Evolutionary conservation across 139 green algal species (phyloP), one percentile per base, ranked within the genome.

Genomic region (Desmodesmus armatus): DNA sequence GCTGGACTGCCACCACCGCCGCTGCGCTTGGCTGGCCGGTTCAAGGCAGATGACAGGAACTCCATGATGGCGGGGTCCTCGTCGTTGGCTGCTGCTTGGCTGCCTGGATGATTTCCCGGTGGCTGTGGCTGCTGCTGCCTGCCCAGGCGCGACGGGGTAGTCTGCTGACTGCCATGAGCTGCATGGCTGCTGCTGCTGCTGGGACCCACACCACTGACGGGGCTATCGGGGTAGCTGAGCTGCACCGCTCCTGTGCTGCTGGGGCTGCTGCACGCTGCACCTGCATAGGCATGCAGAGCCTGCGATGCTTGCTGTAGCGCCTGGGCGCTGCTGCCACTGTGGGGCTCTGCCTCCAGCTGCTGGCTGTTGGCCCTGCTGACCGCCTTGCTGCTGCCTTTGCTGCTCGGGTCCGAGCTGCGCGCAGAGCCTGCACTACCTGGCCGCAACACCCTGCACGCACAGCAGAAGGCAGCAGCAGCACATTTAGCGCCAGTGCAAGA

Each of bases 41-140:
- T 43, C 80, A 85, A 58, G 0, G 80, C 80, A 41, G 35, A n/a
- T 17, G 53, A 62, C n/a, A 74, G 80, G 7, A 86, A n/a, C 69
- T 86, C 39, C 21, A 80, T 69, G 69, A 86, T 86, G 35, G 35
- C 49, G 29, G 80, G 80, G 39, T 86, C 80, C 6, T 86, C 60
- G 47, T 84, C 21, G 25, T 29, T 74, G 21, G 33, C 66, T 74
- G 66, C 66, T 74, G 66, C 35, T 40, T 43, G 35, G 21, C 71
- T 37, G 71, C 71, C 71, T 60, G 17, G n/a, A n/a, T n/a, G n/a
- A n/a, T n/a, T n/a, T n/a, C n/a, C n/a, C 44, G 67, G 17, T 76
- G 67, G 17, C 27, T 5, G 17, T 37, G 43, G 73, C 47, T 47
- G 73, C 73, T 67, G 25, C 71, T 63, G 71, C 58, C 39, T 13